These are phyloP conservation scores for Odontarrhena argentea DNA, from an alignment of 345 rosid genomes.

Conservation along the genomic window DNA sequence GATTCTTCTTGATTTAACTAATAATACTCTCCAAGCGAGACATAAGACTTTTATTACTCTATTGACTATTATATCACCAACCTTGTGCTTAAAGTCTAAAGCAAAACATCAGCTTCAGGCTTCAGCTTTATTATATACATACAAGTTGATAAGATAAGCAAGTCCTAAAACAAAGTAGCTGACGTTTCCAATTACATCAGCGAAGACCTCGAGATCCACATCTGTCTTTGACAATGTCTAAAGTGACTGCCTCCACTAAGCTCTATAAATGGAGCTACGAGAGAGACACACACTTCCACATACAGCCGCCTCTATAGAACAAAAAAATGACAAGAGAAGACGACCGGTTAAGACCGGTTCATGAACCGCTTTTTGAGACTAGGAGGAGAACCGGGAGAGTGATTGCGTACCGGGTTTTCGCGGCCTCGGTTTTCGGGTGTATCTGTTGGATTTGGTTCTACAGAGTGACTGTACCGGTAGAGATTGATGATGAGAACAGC, in stretches of 20 bases:
- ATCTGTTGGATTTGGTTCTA: conserved; percentile 48
- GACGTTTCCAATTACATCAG: conserved; percentile 27
- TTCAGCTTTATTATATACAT: background rate
- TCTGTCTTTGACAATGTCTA: conserved; percentile 19
- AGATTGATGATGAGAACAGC: background rate
- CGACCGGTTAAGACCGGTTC: conserved; percentile 25
- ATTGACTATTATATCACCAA: background rate
- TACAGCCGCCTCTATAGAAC: background rate
- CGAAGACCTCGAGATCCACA: conserved; percentile 5
- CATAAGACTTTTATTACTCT: background rate
- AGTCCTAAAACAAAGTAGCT: background rate
- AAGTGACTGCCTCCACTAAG: conserved; percentile 2
- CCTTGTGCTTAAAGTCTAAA: background rate
- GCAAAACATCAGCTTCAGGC: background rate
- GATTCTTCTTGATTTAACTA: conserved; percentile 41
- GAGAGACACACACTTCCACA: background rate
- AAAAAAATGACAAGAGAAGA: conserved; percentile 13
- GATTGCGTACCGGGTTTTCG: conserved; percentile 38
- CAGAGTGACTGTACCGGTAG: conserved; percentile 38
- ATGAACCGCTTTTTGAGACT: conserved; percentile 37
- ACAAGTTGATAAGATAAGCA: background rate
- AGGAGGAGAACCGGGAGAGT: conserved; percentile 32
- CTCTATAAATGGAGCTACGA: background rate
- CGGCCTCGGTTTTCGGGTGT: conserved; percentile 41
- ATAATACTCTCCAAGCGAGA: too few relatives aligned